Base-by-base conservation (phyloP, 305 asterid species). In the Petunia hybrid region DNA sequence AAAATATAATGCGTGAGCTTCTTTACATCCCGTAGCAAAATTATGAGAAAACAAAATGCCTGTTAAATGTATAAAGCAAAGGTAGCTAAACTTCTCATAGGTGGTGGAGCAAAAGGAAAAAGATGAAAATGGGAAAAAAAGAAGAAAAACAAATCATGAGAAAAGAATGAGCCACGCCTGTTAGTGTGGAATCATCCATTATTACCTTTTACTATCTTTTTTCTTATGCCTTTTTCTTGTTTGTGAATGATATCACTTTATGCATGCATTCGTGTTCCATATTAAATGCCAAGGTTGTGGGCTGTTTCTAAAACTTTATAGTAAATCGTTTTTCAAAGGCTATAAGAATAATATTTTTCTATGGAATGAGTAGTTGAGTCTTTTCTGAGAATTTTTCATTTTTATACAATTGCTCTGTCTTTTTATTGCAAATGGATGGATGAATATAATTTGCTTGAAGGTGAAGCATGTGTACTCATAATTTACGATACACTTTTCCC, bases 261-360 rank as follows among this genome's bases (percentile, higher is more conserved):
- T 64, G 8, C 3, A 75, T 70, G 83, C 89, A 78, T 86, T 85
- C 86, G 90, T 88, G 90, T 73, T 81, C 79, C 48, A 79, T 84
- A 78, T 85, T 87, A 43, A 53, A 81, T 89, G 57, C 56, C 81
- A 86, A 82, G 87, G 62, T 83, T 75, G 83, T 57, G 53, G 85
- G 53, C 82, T 61, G 79, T 82, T 22, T 78, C 31, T 22, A 22
- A 22, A 22, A 22, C 31, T 42, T 66, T 53, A 9, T 22, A 22
- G 31, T 22, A 22, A 22, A 64, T 64, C 68, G 60, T 82, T 79
- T 40, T 22, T 22, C 31, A 22, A 22, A 22, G 31, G 31, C 31
- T 22, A 22, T 22, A 22, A 22, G 31, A 22, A 22, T 22, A 22
- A 22, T 22, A 22, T 0, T 22, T 22, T 22, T 22, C 31, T 22